Conservation (phyloP, 1,284 basidiomycete genomes). For the Sparassis latifolia region DNA sequence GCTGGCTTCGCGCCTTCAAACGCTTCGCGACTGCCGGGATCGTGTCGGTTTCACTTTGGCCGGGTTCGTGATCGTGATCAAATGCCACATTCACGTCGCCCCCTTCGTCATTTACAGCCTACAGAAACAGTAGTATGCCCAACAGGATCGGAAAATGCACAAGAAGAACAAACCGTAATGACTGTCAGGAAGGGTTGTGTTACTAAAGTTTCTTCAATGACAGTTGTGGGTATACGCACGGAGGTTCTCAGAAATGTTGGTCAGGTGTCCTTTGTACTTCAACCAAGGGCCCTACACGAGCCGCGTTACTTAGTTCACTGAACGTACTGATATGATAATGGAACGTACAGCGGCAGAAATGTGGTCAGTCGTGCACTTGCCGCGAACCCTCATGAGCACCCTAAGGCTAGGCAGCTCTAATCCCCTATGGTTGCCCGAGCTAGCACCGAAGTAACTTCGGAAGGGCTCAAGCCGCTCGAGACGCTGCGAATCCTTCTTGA, state of each 20-base stretch:
- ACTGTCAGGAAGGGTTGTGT: slow-evolving; percentile 34
- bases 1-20: slow-evolving; percentile 74
- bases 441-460: slow-evolving; percentile 62
- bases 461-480: slow-evolving; percentile 90
- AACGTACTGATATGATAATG: slow-evolving; percentile 1
- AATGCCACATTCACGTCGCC: slow-evolving; percentile 88
- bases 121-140: slow-evolving; percentile 1
- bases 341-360: slow-evolving; percentile 84
- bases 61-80: slow-evolving; percentile 51
- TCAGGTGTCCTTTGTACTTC: slow-evolving; percentile 96
- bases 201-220: slow-evolving; percentile 23
- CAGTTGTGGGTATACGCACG: slow-evolving; percentile 40
- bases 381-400: slow-evolving; percentile 87
- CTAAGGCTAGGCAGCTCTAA: slow-evolving; percentile 79
- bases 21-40: slow-evolving; percentile 88
- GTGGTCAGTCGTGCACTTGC: slow-evolving; percentile 99
- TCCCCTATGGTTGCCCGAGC: slow-evolving; percentile 41
- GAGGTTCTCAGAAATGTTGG: slow-evolving; percentile 95
- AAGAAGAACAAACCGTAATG: slow-evolving; percentile 38
- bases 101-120: slow-evolving; percentile 89
- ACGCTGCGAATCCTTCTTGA: slow-evolving; percentile 76
- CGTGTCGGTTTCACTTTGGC: slow-evolving; percentile 60
- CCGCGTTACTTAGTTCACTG: neutral
- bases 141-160: slow-evolving; percentile 1
- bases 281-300: slow-evolving; percentile 82